Conservation (phyloP, 2,329 filamentous ascomycete genomes). For the Ceratocystiopsis brevicomis region DNA sequence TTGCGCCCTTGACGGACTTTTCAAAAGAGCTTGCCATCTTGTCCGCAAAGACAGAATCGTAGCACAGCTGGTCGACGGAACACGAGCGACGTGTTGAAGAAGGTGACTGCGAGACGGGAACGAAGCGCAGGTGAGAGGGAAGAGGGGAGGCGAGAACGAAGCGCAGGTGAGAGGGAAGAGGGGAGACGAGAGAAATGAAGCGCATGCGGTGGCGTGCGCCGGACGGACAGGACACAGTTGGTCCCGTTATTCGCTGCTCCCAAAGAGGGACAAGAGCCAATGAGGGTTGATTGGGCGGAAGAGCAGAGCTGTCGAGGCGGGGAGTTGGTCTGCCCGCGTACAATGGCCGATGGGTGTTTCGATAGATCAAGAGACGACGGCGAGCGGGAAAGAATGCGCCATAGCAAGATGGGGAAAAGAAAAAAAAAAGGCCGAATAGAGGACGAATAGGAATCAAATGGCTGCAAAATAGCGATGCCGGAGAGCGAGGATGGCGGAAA, state of each 20-base stretch:
- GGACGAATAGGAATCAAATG: not conserved
- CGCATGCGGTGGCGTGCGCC: no score
- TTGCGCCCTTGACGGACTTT: constrained; percentile 97
- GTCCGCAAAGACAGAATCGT: not conserved
- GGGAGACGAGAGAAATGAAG: not conserved
- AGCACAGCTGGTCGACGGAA: no score
- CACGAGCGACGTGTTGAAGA: not conserved
- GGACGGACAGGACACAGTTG: no score
- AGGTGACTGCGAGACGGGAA: not conserved
- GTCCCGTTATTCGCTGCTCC: no score
- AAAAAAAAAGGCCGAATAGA: not conserved
- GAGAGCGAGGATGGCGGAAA: not conserved
- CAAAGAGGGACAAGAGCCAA: no score
- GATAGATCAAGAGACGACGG: constrained; percentile 1
- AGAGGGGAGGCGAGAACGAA: not conserved
- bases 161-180: not conserved
- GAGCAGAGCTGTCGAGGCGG: no score
- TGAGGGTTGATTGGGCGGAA: no score
- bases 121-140: not conserved
- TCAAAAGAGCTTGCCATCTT: constrained; percentile 77
- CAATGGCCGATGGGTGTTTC: not conserved
- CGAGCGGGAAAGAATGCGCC: constrained; percentile 1
- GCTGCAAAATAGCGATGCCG: not conserved
- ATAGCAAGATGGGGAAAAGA: constrained; percentile 1
- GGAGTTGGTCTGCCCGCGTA: no score